Base-by-base conservation (phyloP, 371 early-diverging fungal species). In the Saksenaea vasiformis region DNA sequence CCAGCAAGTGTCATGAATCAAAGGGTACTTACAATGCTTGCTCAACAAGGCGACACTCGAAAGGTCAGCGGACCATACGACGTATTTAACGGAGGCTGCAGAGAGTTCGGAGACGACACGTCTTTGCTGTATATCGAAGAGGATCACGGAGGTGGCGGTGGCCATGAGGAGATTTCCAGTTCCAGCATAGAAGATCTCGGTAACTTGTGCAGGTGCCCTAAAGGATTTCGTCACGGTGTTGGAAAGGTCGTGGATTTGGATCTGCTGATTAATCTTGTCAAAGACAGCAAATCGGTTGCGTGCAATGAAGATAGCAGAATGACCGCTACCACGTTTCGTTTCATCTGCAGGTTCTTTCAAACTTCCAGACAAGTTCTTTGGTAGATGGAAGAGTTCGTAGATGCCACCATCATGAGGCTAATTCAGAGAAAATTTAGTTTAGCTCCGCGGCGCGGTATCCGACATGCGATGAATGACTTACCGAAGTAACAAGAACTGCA, bases 221-320 rank as follows among this genome's bases (percentile, higher is more conserved):
- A 97, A 91, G 10, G 92, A 89, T 74, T 96, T 97, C 37, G 94
- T 94, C 34, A 88, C 89, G 62, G 89, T 87, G 80, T 96, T 95
- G 37, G 89, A 78, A 35, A 94, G 79, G 69, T 93, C 95, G 64
- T 90, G 91, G 73, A 94, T 92, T 62, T 87, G 85, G 56, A 90
- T 89, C 51, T 82, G 83, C 67, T 90, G 93, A 54, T 78, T 85
- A 17, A 79, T 73, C 69, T 91, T 92, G 73, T 97, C 95, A 58
- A 97, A 83, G 5, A 95, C 95, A 19, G 95, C 97, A 83, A 95
- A 96, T 15, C 97, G 90, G 71, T 96, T 97, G 64, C 98, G 92
- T 17, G 95, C 95, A 64, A 95, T 93, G 80, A 94, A 98, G 39
- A 97, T 84, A 34, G 95, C 96, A 24, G 93, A 84, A 28, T 87